phyloP scores from a whole-genome alignment of 306 rosid genomes.

The Phaseolus lunatus region DNA sequence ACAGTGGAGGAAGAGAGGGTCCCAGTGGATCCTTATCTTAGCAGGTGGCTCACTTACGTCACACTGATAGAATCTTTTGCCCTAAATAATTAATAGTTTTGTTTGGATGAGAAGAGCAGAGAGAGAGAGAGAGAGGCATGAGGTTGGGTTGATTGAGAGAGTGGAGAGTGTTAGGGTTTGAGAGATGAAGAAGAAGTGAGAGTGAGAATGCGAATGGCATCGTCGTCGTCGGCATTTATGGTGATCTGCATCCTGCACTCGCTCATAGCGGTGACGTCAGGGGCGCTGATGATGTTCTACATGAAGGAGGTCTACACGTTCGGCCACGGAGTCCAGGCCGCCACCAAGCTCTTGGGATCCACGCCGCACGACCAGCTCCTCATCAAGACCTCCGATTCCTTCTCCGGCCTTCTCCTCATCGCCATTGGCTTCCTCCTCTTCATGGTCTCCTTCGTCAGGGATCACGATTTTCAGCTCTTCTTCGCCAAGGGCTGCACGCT shows the following conservation, averaged over 20 bases:
- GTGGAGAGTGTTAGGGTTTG: conserved; percentile 48
- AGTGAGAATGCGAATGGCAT: conserved; percentile 33
- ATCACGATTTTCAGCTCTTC: conserved; percentile 77
- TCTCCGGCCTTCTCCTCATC: conserved; percentile 82
- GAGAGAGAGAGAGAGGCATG: neutral
- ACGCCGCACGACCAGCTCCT: conserved; percentile 94
- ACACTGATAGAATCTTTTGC: neutral
- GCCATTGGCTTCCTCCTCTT: conserved; percentile 84
- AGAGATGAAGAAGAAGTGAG: neutral
- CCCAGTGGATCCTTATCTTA: neutral
- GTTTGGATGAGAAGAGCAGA: neutral
- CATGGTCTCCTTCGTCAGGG: conserved; percentile 89
- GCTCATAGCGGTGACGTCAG: conserved; percentile 65
- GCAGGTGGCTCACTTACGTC: neutral
- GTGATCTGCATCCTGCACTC: conserved; percentile 87
- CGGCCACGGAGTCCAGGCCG: conserved; percentile 75
- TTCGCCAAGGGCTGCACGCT: conserved; percentile 85
- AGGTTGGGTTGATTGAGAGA: neutral
- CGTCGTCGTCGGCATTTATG: conserved; percentile 71
- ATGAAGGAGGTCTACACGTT: conserved; percentile 83
- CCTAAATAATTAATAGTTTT: neutral
- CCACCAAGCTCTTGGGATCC: conserved; percentile 82
- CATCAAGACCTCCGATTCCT: conserved; percentile 91
- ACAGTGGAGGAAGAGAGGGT: neutral
- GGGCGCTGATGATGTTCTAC: conserved; percentile 93